These are phyloP conservation scores for Linnemannia elongata DNA, from an alignment of 192 early-diverging fungal species.

Conservation along the genomic window DNA sequence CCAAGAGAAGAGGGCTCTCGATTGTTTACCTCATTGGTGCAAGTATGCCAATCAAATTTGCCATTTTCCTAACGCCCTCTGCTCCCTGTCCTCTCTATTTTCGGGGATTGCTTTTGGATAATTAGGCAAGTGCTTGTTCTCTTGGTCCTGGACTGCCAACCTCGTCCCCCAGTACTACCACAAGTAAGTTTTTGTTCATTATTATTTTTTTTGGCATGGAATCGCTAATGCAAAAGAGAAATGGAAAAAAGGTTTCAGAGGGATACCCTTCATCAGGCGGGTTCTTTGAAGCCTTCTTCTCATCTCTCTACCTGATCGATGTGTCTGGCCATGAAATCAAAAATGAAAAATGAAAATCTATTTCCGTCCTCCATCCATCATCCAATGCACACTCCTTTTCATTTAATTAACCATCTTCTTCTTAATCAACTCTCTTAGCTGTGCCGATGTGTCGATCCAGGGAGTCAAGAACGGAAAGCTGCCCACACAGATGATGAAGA, in stretches of 20 bases:
- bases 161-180: slow-evolving; percentile 42
- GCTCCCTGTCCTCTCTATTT: not conserved
- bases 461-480: slow-evolving; percentile 37
- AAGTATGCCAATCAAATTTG: not conserved
- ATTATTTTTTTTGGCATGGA: not conserved
- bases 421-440: slow-evolving; percentile 8
- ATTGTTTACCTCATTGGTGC: slow-evolving; percentile 7
- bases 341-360: not conserved
- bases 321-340: not conserved
- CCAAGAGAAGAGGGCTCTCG: not conserved
- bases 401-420: not conserved
- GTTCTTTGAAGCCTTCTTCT: not conserved
- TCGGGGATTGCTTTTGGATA: not conserved
- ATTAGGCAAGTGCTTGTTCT: slow-evolving; percentile 38
- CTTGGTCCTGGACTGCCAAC: slow-evolving; percentile 43
- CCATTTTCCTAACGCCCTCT: not conserved
- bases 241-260: not conserved
- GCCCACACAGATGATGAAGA: slow-evolving; percentile 33
- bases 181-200: slow-evolving; percentile 23
- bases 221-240: not conserved
- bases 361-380: not conserved
- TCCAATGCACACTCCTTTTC: not conserved
- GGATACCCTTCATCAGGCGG: not conserved
- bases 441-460: slow-evolving; percentile 41
- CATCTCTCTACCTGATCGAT: too few relatives aligned